These are phyloP conservation scores for Lignosus rhinocerotis DNA, from an alignment of 1,284 basidiomycete genomes.

Conservation along the genomic window DNA sequence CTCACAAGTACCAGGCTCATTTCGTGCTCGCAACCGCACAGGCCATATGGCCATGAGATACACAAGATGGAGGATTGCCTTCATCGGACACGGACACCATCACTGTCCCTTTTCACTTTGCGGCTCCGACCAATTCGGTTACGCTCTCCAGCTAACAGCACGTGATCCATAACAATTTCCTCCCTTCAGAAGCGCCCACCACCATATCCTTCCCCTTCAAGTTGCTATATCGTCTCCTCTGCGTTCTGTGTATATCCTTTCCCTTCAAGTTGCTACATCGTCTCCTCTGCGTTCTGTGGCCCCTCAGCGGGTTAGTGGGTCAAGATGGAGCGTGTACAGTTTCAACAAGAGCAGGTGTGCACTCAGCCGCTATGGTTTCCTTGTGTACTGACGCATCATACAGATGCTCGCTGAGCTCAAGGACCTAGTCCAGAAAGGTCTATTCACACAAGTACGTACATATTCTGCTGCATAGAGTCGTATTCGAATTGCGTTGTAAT, in stretches of 20 bases:
- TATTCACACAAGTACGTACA: constrained; percentile 78
- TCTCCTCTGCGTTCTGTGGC: not conserved
- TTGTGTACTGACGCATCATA: not conserved
- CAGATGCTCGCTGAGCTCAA: constrained; percentile 95
- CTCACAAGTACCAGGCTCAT: not conserved
- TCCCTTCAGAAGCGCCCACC: constrained; percentile 4
- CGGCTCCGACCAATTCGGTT: constrained; percentile 3
- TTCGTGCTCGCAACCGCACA: not conserved
- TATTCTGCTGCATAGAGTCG: not conserved
- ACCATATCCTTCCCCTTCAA: no score
- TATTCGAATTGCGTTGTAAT: constrained; percentile 16
- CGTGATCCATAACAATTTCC: constrained; percentile 21
- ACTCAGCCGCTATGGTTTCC: not conserved
- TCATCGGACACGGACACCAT: not conserved
- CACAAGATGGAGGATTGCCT: not conserved
- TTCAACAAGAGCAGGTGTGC: constrained; percentile 85
- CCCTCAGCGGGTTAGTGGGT: not conserved
- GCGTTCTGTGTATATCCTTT: not conserved
- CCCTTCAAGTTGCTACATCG: constrained; percentile 2
- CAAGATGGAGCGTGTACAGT: constrained; percentile 90
- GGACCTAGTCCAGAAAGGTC: constrained; percentile 84
- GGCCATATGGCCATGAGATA: not conserved
- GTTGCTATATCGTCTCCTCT: constrained; percentile 2
- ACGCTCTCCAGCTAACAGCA: constrained; percentile 1
- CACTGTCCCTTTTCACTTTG: not conserved